phyloP scores from a whole-genome alignment of 1,284 basidiomycete genomes.

The Tilletia walkeri region DNA sequence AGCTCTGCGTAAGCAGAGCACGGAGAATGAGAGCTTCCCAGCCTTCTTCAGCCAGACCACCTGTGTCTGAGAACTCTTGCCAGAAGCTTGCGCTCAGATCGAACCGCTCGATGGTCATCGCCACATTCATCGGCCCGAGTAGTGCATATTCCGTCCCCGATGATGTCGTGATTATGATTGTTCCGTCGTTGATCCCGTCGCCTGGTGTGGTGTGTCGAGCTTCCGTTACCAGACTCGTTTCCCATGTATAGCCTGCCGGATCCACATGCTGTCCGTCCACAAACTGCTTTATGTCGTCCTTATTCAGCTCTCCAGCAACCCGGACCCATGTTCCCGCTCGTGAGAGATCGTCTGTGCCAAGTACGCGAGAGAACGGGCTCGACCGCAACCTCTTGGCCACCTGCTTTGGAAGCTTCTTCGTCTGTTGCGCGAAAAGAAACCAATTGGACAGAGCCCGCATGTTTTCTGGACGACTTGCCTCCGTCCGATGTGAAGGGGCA shows the following conservation, averaged over 20 bases:
- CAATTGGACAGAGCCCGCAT: background rate
- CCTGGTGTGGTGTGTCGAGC: background rate
- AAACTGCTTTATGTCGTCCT: background rate
- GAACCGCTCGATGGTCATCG: background rate
- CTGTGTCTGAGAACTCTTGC: background rate
- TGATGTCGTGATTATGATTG: background rate
- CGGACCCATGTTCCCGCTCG: background rate
- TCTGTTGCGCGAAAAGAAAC: slow-evolving; percentile 7
- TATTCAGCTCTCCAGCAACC: slow-evolving; percentile 6
- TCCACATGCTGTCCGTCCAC: background rate
- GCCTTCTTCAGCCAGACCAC: slow-evolving; percentile 11
- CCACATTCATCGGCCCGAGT: slow-evolving; percentile 13
- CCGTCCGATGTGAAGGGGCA: background rate
- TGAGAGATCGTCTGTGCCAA: slow-evolving; percentile 7
- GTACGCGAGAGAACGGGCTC: slow-evolving; percentile 2
- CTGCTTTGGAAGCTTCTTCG: slow-evolving; percentile 1
- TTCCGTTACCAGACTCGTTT: slow-evolving; percentile 6
- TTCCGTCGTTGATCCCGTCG: background rate
- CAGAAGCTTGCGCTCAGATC: background rate
- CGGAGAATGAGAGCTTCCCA: slow-evolving; percentile 11
- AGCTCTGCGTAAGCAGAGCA: background rate
- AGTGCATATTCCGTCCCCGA: slow-evolving; percentile 5
- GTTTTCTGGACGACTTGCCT: background rate
- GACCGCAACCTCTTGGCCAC: background rate
- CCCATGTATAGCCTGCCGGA: background rate